Evolutionary conservation across 306 rosid species (phyloP).

Genomic region (Morella rubra): DNA sequence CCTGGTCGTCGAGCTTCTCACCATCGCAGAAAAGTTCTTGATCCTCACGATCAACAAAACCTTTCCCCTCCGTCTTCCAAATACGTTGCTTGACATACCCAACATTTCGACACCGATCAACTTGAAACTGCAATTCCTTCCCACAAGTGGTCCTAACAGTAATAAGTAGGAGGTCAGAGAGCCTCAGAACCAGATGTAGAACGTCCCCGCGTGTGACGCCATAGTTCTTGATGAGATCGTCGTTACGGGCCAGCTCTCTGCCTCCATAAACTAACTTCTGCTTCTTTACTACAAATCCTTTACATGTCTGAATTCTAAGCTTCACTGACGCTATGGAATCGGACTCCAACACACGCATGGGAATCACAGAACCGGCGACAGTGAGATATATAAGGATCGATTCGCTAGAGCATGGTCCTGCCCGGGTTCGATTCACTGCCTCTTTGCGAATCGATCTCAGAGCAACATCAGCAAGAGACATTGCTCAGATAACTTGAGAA

Average conservation of each 20-base stretch:
- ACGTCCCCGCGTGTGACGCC: slow-evolving; percentile 59
- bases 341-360: slow-evolving; percentile 62
- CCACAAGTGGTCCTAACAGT: slow-evolving; percentile 57
- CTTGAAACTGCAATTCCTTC: slow-evolving; percentile 48
- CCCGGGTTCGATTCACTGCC: slow-evolving; percentile 32
- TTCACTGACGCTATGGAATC: slow-evolving; percentile 72
- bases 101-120: slow-evolving; percentile 58
- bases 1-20: slow-evolving; percentile 58
- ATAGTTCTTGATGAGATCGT: slow-evolving; percentile 48
- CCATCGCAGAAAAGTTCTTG: slow-evolving; percentile 54
- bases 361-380: slow-evolving; percentile 50
- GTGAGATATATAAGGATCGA: slow-evolving; percentile 52
- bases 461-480: slow-evolving; percentile 63
- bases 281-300: slow-evolving; percentile 47
- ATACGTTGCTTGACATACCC: slow-evolving; percentile 58
- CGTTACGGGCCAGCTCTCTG: slow-evolving; percentile 61
- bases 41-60: slow-evolving; percentile 46
- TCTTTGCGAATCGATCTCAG: slow-evolving; percentile 41
- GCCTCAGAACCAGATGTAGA: slow-evolving; percentile 63
- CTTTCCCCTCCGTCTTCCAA: slow-evolving; percentile 43
- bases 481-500: slow-evolving; percentile 18
- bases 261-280: slow-evolving; percentile 64
- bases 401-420: slow-evolving; percentile 34
- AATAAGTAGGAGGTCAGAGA: slow-evolving; percentile 64
- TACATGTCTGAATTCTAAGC: slow-evolving; percentile 65